Evolutionary conservation across 75 land plant genomes (phyloP).

Genomic region (Pinus tabuliformis): DNA sequence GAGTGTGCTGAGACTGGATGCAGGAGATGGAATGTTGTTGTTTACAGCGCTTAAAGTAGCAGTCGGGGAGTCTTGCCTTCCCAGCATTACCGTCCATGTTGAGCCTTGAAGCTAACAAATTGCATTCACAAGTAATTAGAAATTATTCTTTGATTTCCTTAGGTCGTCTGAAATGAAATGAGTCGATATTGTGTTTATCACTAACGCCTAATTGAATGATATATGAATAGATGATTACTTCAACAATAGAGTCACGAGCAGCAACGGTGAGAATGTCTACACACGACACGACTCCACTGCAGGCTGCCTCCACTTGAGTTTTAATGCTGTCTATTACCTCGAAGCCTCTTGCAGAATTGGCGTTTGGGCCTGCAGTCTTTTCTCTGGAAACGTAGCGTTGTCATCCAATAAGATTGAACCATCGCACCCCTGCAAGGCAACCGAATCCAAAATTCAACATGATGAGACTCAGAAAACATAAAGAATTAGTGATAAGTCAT

Average conservation of each 20-base stretch:
- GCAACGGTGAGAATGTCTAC: constrained; percentile 22
- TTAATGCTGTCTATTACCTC: constrained; percentile 16
- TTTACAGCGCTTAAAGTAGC: constrained; percentile 20
- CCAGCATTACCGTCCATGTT: constrained; percentile 32
- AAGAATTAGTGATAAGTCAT: background rate
- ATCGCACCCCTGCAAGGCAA: constrained; percentile 13
- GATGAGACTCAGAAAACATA: no score
- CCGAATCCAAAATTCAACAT: background rate
- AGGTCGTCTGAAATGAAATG: no score
- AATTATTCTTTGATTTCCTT: background rate
- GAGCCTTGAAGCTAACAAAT: constrained; percentile 36
- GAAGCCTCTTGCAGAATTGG: constrained; percentile 14
- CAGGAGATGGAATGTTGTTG: constrained; percentile 22
- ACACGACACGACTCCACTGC: constrained; percentile 20
- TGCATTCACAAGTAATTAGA: background rate
- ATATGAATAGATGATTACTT: background rate
- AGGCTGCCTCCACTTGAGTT: constrained; percentile 4
- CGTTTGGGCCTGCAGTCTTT: constrained; percentile 13
- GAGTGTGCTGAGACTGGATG: constrained; percentile 11
- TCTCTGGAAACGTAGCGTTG: background rate
- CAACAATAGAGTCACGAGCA: constrained; percentile 16
- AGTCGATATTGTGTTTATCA: background rate
- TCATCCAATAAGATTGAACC: constrained; percentile 17
- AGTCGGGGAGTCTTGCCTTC: constrained; percentile 26
- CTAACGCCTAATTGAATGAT: background rate